Conservation (phyloP, 192 early-diverging fungal genomes). For the Coemansia reversa region DNA sequence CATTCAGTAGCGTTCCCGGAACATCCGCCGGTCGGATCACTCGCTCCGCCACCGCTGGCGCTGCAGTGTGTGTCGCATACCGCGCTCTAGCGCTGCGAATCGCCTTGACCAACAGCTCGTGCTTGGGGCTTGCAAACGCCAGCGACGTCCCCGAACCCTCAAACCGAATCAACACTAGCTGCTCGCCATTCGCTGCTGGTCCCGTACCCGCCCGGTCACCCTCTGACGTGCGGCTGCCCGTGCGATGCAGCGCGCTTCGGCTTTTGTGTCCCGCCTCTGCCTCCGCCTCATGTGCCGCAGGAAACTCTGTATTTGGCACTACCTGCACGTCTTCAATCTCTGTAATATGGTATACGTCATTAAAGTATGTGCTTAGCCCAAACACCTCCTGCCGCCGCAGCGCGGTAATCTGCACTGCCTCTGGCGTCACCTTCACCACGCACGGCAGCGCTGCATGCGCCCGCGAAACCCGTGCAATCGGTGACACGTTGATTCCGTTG, state of each 20-base stretch:
- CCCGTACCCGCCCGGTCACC: slow-evolving; percentile 22
- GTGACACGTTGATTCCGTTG: slow-evolving; percentile 60
- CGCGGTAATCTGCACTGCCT: slow-evolving; percentile 77
- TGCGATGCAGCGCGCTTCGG: slow-evolving; percentile 49
- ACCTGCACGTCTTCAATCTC: slow-evolving; percentile 72
- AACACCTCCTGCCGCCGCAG: slow-evolving; percentile 75
- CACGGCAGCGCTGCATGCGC: slow-evolving; percentile 69
- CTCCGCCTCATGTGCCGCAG: slow-evolving; percentile 14
- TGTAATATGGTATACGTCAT: slow-evolving; percentile 84
- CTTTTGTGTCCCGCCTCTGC: slow-evolving; percentile 13
- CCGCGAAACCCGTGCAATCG: slow-evolving; percentile 69
- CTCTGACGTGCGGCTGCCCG: slow-evolving; percentile 53
- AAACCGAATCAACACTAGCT: slow-evolving; percentile 79
- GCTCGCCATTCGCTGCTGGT: slow-evolving; percentile 31
- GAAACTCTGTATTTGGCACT: slow-evolving; percentile 37
- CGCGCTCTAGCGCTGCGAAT: slow-evolving; percentile 71
- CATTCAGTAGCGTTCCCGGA: slow-evolving; percentile 87
- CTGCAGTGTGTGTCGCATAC: slow-evolving; percentile 57
- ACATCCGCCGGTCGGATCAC: slow-evolving; percentile 84
- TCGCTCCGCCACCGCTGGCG: slow-evolving; percentile 65
- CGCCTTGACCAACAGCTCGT: slow-evolving; percentile 66
- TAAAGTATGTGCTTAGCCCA: slow-evolving; percentile 69
- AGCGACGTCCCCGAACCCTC: slow-evolving; percentile 64
- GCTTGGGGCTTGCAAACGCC: slow-evolving; percentile 71
- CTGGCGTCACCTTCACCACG: slow-evolving; percentile 75